Evolutionary conservation across 768 basidiomycete genomes (phyloP), one percentile per base, ranked within the genome.

Genomic region (Lactarius trivialis): DNA sequence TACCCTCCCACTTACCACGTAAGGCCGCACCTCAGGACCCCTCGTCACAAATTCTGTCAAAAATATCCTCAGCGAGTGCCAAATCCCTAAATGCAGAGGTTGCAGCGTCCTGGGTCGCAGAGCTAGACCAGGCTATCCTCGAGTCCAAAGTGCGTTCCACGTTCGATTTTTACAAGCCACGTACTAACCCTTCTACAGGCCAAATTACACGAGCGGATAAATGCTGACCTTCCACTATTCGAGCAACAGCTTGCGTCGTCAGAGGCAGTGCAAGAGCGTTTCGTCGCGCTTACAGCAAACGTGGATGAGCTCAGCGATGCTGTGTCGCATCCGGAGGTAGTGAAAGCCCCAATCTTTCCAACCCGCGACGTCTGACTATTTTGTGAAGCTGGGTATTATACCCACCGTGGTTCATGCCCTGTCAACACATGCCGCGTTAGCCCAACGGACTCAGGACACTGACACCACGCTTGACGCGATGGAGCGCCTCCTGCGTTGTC

Each of bases 1-100:
- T 88, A 63, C 89, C 88, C 64, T 73, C 82, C 17, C 88, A 91
- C 72, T 77, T 89, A 33, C 88, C 89, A n/a, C 81, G 85, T 53
- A 82, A 82, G 70, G 76, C 81, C 63, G 72, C 73, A 64, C 76
- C 80, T 36, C 78, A 81, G 65, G 88, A 92, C 72, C 79, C 86
- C 7, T 86, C 89, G 26, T 88, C 91, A 0, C 77, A 78, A 63
- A 82, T 92, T 43, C 79, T 93, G 50, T 79, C 81, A 52, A 86
- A 84, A 71, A 77, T 93, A 33, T 86, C 89, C 64, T 78, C 82
- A 32, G 82, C 83, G 11, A 81, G 82, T 8, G 74, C 75, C 64
- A 76, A 83, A 66, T 76, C 84, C 1, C 71, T 93, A 37, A 84
- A 78, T 67, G 82, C 88, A 43, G 69, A 78, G 36, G 70, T 88